These are phyloP conservation scores for grape (Vitis vinifera) DNA, from an alignment of 164 flowering plant species.

Conservation along the genomic window ASM3070453v1 NC_081809.1:1416001-1416500, in stretches of 20 bases:
- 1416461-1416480: conserved; percentile 97
- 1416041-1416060: too few relatives aligned
- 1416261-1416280: not conserved
- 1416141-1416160: conserved; percentile 1
- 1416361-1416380: conserved; percentile 58
- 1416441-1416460: conserved; percentile 79
- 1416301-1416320: not conserved
- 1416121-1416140: conserved; percentile 39
- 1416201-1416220: conserved; percentile 11
- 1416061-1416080: too few relatives aligned
- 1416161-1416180: conserved; percentile 21
- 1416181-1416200: conserved; percentile 28
- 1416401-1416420: conserved; percentile 25
- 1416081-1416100: not conserved
- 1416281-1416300: not conserved
- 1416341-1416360: conserved; percentile 46
- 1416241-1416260: not conserved
- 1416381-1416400: conserved; percentile 51
- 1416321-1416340: conserved; percentile 20
- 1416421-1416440: conserved; percentile 49
- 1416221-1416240: conserved; percentile 6
- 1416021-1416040: too few relatives aligned
- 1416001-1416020: too few relatives aligned
- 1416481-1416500: not conserved
- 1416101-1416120: not conserved